phyloP scores from a whole-genome alignment of 495 filamentous ascomycete species.

The Trichoderma reesei region DNA sequence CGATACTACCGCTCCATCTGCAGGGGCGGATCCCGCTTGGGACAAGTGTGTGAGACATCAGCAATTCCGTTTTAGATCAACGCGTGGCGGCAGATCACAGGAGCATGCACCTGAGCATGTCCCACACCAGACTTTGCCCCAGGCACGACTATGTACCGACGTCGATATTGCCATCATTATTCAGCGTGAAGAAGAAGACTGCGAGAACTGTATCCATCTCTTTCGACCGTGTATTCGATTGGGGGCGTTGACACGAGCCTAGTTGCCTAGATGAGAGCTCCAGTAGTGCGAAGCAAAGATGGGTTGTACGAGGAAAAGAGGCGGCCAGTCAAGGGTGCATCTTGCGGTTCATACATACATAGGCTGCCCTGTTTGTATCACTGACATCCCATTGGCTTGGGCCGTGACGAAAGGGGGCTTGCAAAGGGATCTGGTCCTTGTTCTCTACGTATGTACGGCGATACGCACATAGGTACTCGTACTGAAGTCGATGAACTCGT shows the following conservation, averaged over 20 bases:
- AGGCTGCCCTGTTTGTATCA: too few species aligned
- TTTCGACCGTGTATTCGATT: background rate
- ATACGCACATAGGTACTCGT: too few species aligned
- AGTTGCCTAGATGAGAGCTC: background rate
- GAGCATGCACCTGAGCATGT: background rate
- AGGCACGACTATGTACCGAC: background rate
- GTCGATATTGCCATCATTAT: background rate
- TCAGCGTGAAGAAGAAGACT: background rate
- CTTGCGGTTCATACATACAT: too few species aligned
- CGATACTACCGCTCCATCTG: background rate
- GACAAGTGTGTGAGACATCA: background rate
- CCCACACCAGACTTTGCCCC: background rate
- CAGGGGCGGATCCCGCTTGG: slow-evolving; percentile 3
- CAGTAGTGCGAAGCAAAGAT: background rate
- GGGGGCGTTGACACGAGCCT: background rate
- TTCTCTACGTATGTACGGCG: too few species aligned
- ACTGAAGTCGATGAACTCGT: too few species aligned
- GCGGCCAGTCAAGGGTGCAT: too few species aligned
- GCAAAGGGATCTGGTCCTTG: too few species aligned
- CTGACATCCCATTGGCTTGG: too few species aligned
- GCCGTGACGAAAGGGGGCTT: too few species aligned
- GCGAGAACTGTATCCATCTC: background rate
- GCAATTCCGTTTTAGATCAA: background rate
- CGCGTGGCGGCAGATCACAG: slow-evolving; percentile 6
- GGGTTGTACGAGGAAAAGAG: too few species aligned